Conservation (phyloP, 2,329 filamentous ascomycete species). For the Fusarium floridanum region DNA sequence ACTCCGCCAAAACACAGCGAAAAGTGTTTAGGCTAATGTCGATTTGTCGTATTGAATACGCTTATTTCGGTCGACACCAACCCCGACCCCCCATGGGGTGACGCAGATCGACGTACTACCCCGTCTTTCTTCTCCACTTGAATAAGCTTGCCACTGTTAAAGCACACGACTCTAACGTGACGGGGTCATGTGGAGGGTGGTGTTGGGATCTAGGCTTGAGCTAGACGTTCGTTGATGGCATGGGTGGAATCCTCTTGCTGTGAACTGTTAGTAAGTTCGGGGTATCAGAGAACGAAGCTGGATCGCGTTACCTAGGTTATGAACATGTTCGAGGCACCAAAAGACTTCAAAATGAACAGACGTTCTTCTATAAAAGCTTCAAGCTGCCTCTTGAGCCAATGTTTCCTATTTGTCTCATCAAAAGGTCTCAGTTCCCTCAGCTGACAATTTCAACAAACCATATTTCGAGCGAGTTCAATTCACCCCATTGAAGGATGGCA, state of each 20-base stretch:
- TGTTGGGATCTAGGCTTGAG: neutral
- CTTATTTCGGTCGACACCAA: neutral
- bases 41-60: slow-evolving; percentile 2
- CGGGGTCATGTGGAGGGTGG: neutral
- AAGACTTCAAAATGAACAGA: neutral
- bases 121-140: neutral
- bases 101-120: neutral
- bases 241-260: neutral
- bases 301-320: neutral
- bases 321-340: neutral
- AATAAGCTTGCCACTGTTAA: neutral
- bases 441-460: neutral
- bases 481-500: neutral
- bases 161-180: neutral
- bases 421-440: too few relatives aligned
- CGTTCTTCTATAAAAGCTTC: neutral
- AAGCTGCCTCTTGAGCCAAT: neutral
- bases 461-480: neutral
- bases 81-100: neutral
- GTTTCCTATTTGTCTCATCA: neutral
- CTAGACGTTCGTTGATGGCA: neutral
- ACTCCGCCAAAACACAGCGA: neutral
- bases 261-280: neutral
- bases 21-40: neutral
- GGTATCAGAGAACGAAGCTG: neutral